Evolutionary conservation across 371 early-diverging fungal species (phyloP).

Genomic region (Parasitella parasitica): DNA sequence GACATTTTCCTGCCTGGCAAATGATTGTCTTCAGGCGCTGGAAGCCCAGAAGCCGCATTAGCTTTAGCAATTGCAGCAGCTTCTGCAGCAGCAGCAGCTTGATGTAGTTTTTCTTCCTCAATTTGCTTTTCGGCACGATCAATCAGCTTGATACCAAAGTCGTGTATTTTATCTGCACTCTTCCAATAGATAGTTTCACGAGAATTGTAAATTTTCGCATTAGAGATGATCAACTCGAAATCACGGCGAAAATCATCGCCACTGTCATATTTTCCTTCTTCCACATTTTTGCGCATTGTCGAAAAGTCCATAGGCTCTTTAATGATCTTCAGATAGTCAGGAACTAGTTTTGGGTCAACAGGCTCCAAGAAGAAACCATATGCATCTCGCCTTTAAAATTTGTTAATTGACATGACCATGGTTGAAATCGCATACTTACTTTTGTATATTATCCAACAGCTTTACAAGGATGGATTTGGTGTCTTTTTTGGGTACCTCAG

Average conservation of each 20-base stretch:
- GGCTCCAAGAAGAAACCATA: conserved; percentile 84
- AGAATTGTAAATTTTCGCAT: conserved; percentile 75
- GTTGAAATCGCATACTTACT: conserved; percentile 28
- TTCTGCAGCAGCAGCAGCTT: conserved; percentile 19
- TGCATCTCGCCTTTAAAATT: conserved; percentile 54
- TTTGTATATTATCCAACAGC: conserved; percentile 53
- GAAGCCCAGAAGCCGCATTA: background rate
- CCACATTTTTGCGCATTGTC: conserved; percentile 65
- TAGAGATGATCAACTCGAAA: conserved; percentile 65
- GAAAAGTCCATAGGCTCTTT: conserved; percentile 73
- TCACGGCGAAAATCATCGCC: conserved; percentile 63
- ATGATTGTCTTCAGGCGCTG: background rate
- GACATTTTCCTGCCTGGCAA: conserved; percentile 18
- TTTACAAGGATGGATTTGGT: conserved; percentile 46
- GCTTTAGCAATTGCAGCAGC: background rate
- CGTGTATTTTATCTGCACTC: conserved; percentile 65
- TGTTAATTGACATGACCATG: too few species aligned
- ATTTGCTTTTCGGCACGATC: conserved; percentile 57
- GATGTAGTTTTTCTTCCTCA: conserved; percentile 35
- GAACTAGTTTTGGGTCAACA: conserved; percentile 74
- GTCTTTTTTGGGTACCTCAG: conserved; percentile 36
- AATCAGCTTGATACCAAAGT: conserved; percentile 57
- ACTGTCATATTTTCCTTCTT: conserved; percentile 41
- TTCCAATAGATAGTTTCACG: conserved; percentile 72
- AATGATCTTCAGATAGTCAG: conserved; percentile 76